Base-by-base conservation (phyloP, 495 filamentous ascomycete species). In the Penicillium herquei region DNA sequence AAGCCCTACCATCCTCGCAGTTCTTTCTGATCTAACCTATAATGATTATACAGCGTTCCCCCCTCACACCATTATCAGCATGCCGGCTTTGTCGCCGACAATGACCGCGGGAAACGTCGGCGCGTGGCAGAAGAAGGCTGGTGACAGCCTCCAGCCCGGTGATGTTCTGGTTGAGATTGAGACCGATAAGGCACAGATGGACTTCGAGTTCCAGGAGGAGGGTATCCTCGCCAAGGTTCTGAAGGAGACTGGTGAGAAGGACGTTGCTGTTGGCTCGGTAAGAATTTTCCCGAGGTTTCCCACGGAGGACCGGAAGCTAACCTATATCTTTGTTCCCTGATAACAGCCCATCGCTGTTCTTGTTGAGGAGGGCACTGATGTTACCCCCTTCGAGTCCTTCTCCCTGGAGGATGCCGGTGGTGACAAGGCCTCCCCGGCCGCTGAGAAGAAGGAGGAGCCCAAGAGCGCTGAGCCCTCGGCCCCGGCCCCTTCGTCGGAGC, bases 171-270 rank as follows among this genome's bases (percentile, higher is more conserved):
- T 98, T 31, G 95, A 99, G 80, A 98, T 99, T 69, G 95, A 99
- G 80, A 99, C 95, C 67, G 95, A 99, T 75, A 99, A 99, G 81
- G 95, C 95, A 40, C 95, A 99, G 75, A 99, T 99, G 95, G 95
- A 99, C 80, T 99, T 99, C 66, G 95, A 99, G 74, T 99, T 95
- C 74, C 95, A 99, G 74, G 94, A 99, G 60, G 94, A 99, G 69
- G 94, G 95, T 78, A 81, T 96, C 34, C 77, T 99, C 53, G 95
- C 95, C 55, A 98, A 97, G 83, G 83, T 98, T 56, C 74, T 99
- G 71, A 96, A 91, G 78, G 89, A 96, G 3, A 86, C 86, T 33
- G 95, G 95, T 43, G 91, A 89, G 74, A 98, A 98, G 79, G 95
- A 98, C 70, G 81, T 99, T 58, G 71, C 94, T 37, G 93, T 99